Evolutionary conservation across 2,329 filamentous ascomycete species (phyloP), one percentile per base, ranked within the genome.

Genomic region (Botryosphaeria agaves): DNA sequence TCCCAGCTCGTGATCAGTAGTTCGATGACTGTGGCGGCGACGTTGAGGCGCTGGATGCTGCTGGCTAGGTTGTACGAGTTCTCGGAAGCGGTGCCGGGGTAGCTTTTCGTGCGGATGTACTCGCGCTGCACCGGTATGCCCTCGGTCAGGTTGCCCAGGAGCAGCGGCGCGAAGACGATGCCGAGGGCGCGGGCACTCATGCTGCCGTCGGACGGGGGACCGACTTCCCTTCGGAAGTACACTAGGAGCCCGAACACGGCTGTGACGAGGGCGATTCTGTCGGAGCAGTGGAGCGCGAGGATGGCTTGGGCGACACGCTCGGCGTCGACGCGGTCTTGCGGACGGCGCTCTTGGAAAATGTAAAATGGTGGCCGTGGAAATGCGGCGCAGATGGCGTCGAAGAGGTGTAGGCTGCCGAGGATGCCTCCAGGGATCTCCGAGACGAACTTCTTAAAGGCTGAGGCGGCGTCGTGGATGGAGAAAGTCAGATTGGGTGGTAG

Each of bases 391-490:
- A 80, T 45, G 0, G 69, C 64, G 36, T 77, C 69, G 32, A 78
- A 76, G 0, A 77, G 46, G 2, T 58, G 47, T 9, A 76, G 42
- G 1, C 70, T 73, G 3, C 75, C 75, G 1, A 80, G 52, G 24
- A 80, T 71, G 0, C 75, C 75, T 0, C 73, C 73, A 0, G 73
- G 72, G 0, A 80, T 46, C 1, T 67, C 66, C 0, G 64, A 61
- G 1, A 80, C 53, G n/a, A 80, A 56, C 8, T 61, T 64, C 41
- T 79, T 79, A 49, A 80, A 77, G 0, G 69, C 62, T 2, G 71
- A 73, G 2, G 73, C 73, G 18, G 79, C 66, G 48, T 79, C 75
- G 36, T 78, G 70, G 3, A 70, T 57, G 5, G 66, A 61, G 28
- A 58, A 66, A 21, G 61, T 60, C 36, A 79, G 69, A 40, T 76